Evolutionary conservation across 139 green algal genomes (phyloP).

Genomic region (Chlamydomonas sp.): DNA sequence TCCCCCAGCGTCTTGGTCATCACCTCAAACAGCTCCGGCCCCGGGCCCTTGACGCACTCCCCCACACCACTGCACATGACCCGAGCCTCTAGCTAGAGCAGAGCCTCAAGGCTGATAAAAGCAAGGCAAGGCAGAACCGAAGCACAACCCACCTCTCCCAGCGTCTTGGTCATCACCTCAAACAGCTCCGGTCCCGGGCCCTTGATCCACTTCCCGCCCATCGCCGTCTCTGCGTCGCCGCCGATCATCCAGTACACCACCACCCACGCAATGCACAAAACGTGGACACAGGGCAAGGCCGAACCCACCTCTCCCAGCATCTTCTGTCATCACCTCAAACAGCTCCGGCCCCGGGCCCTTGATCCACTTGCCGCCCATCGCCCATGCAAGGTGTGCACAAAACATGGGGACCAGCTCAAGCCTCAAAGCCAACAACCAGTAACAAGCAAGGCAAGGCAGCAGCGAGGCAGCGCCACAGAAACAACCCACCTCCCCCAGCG

Average conservation of each 20-base stretch:
- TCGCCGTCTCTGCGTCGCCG: constrained; percentile 77
- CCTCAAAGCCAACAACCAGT: not conserved
- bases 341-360: constrained; percentile 69
- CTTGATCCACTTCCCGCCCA: constrained; percentile 75
- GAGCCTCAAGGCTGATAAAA: too few relatives aligned
- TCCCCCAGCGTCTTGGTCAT: constrained; percentile 56
- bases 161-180: constrained; percentile 47
- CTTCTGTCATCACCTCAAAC: constrained; percentile 62
- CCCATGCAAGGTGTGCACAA: constrained; percentile 70
- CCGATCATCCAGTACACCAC: constrained; percentile 80
- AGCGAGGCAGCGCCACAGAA: not conserved
- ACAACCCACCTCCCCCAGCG: constrained; percentile 44
- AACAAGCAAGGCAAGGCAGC: not conserved
- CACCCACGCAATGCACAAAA: not conserved
- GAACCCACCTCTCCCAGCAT: constrained; percentile 45
- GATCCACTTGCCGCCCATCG: constrained; percentile 79
- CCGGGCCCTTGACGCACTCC: constrained; percentile 73
- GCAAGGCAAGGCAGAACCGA: too few relatives aligned
- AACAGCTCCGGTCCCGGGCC: constrained; percentile 78
- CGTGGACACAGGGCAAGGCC: not conserved
- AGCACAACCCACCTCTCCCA: constrained; percentile 39
- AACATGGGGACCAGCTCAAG: constrained; percentile 76
- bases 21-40: constrained; percentile 65
- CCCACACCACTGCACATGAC: constrained; percentile 28
- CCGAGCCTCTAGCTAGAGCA: not conserved